A percentile compares a stretch with the other conserved stretches of the same genome.
Conservation (phyloP, 768 basidiomycete species). For the Hygrocybe coccinea region DNA sequence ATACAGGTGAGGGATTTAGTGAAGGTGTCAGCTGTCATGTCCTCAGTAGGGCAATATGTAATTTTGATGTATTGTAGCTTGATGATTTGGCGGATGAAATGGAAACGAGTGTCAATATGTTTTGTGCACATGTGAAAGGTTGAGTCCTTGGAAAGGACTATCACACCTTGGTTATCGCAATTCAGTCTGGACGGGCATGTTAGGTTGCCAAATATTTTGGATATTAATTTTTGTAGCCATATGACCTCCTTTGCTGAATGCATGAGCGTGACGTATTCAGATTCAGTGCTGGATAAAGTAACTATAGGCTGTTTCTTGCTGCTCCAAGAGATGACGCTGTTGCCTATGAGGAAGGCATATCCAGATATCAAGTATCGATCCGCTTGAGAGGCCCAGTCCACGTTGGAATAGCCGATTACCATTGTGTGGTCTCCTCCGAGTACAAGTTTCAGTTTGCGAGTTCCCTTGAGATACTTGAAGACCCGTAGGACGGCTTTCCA, state of each 20-base stretch:
- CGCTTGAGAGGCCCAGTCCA: constrained; percentile 9
- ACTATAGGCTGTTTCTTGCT: constrained; percentile 18
- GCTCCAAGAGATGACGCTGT: background rate
- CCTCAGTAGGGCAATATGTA: constrained; percentile 14
- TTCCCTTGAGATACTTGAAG: constrained; percentile 30
- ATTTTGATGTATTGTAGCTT: constrained; percentile 9
- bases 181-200: background rate
- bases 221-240: constrained; percentile 23
- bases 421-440: constrained; percentile 8
- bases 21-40: constrained; percentile 23
- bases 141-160: constrained; percentile 1
- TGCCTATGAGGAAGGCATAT: background rate
- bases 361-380: background rate
- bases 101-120: constrained; percentile 19
- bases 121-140: background rate
- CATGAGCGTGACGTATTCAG: constrained; percentile 15
- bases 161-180: background rate
- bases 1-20: constrained; percentile 10
- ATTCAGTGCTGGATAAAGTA: constrained; percentile 13
- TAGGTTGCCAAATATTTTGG: constrained; percentile 10
- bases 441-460: constrained; percentile 8
- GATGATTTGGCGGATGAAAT: constrained; percentile 22
- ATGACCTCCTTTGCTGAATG: constrained; percentile 2
- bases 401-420: constrained; percentile 4
- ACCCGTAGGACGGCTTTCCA: constrained; percentile 24